Evolutionary conservation across 495 filamentous ascomycete species (phyloP).

Genomic region (Hypoxylon crocopeplum): DNA sequence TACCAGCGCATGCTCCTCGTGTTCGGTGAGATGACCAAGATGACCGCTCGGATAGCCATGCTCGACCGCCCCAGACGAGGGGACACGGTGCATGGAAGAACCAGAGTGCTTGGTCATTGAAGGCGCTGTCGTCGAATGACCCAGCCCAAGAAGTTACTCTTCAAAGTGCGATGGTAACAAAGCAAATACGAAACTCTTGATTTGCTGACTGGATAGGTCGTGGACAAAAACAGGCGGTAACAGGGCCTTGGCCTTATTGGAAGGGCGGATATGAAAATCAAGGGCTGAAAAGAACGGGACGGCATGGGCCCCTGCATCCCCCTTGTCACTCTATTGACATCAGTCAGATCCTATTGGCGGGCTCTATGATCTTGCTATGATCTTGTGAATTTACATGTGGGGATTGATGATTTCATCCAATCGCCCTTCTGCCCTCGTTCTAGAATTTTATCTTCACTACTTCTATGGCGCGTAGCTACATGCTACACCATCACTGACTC

Average conservation of each 20-base stretch:
- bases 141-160: not conserved
- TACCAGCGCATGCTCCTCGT: constrained; percentile 68
- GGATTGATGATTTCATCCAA: constrained; percentile 12
- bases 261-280: not conserved
- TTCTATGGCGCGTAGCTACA: not conserved
- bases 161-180: not conserved
- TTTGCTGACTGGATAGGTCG: not conserved
- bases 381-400: constrained; percentile 11
- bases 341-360: constrained; percentile 28
- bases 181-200: not conserved
- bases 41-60: constrained; percentile 70
- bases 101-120: constrained; percentile 31
- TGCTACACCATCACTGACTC: not conserved
- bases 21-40: constrained; percentile 71
- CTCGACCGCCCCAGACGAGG: constrained; percentile 45
- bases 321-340: constrained; percentile 21
- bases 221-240: constrained; percentile 8
- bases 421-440: too few relatives aligned
- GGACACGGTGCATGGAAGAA: constrained; percentile 39
- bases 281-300: constrained; percentile 15
- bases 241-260: not conserved
- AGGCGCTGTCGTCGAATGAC: constrained; percentile 5
- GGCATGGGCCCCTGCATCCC: constrained; percentile 6
- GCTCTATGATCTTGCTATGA: constrained; percentile 26
- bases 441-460: too few relatives aligned